Evolutionary conservation across 2,329 filamentous ascomycete species (phyloP).

Genomic region (Lachnellula arida): DNA sequence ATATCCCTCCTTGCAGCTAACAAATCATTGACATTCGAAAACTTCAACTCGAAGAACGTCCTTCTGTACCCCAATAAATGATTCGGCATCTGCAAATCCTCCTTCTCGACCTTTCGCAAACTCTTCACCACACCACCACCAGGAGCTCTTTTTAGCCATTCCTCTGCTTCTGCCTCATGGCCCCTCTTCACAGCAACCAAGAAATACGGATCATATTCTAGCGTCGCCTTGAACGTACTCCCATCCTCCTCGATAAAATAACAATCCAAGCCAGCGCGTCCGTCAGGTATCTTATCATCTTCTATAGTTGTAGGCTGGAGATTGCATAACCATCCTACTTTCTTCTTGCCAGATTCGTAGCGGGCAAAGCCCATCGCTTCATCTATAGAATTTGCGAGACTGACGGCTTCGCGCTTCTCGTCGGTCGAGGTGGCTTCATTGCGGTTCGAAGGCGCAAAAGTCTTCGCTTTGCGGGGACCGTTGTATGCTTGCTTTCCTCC

Average conservation of each 20-base stretch:
- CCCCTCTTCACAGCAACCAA: slow-evolving; percentile 85
- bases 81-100: slow-evolving; percentile 92
- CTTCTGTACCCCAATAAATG: slow-evolving; percentile 87
- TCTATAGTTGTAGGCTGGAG: slow-evolving; percentile 85
- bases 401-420: slow-evolving; percentile 84
- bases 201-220: slow-evolving; percentile 97
- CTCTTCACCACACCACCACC: slow-evolving; percentile 78
- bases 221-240: slow-evolving; percentile 86
- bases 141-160: slow-evolving; percentile 78
- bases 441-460: slow-evolving; percentile 72
- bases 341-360: slow-evolving; percentile 79
- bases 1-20: slow-evolving; percentile 80
- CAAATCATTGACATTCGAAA: slow-evolving; percentile 82
- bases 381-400: slow-evolving; percentile 83
- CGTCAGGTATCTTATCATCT: slow-evolving; percentile 77
- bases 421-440: slow-evolving; percentile 85
- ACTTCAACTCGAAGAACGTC: slow-evolving; percentile 81
- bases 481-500: slow-evolving; percentile 65
- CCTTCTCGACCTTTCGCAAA: slow-evolving; percentile 76
- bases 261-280: slow-evolving; percentile 87
- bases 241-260: slow-evolving; percentile 91
- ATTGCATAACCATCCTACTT: slow-evolving; percentile 90
- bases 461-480: slow-evolving; percentile 64
- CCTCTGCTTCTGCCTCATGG: slow-evolving; percentile 88
- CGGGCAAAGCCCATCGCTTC: slow-evolving; percentile 91